Percentiles rank a stretch among this genome's conserved stretches.
These are phyloP conservation scores for Phytophthora tubulina DNA, from an alignment of 352 stramenopile species.

Conservation along the genomic window DNA sequence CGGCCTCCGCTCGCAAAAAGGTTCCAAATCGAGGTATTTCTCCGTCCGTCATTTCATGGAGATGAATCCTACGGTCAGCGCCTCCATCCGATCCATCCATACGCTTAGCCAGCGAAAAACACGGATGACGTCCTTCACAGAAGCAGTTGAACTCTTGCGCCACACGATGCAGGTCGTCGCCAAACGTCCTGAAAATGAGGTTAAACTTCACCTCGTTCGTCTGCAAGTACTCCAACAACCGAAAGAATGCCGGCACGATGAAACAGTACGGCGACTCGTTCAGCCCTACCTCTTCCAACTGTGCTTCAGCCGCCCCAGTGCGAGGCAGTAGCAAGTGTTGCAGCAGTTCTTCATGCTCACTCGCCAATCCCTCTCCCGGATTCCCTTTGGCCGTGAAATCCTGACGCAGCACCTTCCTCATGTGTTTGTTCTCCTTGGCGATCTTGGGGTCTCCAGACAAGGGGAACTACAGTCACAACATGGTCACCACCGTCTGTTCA, in stretches of 20 bases:
- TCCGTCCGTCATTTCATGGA: slow-evolving; percentile 23
- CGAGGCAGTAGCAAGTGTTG: slow-evolving; percentile 55
- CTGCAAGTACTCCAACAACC: slow-evolving; percentile 63
- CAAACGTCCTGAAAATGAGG: slow-evolving; percentile 83
- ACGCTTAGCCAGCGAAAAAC: slow-evolving; percentile 49
- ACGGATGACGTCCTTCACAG: slow-evolving; percentile 72
- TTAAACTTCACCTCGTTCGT: slow-evolving; percentile 60
- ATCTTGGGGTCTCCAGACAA: slow-evolving; percentile 54
- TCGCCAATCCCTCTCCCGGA: slow-evolving; percentile 54
- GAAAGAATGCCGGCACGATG: slow-evolving; percentile 76
- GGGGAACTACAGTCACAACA: slow-evolving; percentile 53
- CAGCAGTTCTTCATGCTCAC: slow-evolving; percentile 59
- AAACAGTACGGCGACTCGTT: slow-evolving; percentile 62
- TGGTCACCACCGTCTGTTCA: slow-evolving; percentile 5
- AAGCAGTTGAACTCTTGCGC: slow-evolving; percentile 85
- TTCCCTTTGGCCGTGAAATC: slow-evolving; percentile 68
- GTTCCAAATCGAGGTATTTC: slow-evolving; percentile 61
- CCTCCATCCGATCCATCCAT: slow-evolving; percentile 70
- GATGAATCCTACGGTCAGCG: slow-evolving; percentile 65
- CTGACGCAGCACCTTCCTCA: slow-evolving; percentile 67
- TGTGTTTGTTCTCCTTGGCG: slow-evolving; percentile 69
- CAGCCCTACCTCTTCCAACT: slow-evolving; percentile 46
- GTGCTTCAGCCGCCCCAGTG: slow-evolving; percentile 18
- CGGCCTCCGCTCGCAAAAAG: slow-evolving; percentile 62
- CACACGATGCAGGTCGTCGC: slow-evolving; percentile 73